phyloP scores from a whole-genome alignment of 1,139 yeast genomes.

The Kodamaea arcana region DNA sequence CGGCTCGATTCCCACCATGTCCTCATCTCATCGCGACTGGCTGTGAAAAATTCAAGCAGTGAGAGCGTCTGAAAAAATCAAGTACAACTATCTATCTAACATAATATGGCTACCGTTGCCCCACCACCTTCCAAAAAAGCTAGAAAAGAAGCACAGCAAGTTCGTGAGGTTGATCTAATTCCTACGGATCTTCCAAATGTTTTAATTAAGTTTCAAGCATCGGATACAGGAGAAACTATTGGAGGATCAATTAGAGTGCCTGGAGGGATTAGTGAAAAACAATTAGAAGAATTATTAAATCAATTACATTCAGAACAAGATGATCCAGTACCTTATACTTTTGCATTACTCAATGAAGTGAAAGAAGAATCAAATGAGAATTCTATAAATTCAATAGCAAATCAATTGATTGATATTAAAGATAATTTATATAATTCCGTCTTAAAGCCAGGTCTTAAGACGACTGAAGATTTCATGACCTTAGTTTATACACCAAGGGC shows the following conservation, averaged over 20 bases:
- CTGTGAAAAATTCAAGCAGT: slow-evolving; percentile 1
- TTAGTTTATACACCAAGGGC: slow-evolving; percentile 93
- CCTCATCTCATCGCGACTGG: slow-evolving; percentile 1
- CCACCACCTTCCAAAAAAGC: slow-evolving; percentile 96
- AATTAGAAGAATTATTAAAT: slow-evolving; percentile 82
- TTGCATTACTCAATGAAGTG: slow-evolving; percentile 51
- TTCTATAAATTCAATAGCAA: slow-evolving; percentile 29
- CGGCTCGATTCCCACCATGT: background rate
- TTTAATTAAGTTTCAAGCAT: slow-evolving; percentile 82
- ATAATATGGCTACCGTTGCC: slow-evolving; percentile 78
- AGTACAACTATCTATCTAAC: slow-evolving; percentile 4
- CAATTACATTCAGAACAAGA: slow-evolving; percentile 62
- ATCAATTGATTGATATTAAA: slow-evolving; percentile 61
- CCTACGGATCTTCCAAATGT: slow-evolving; percentile 87
- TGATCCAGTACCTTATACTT: slow-evolving; percentile 88
- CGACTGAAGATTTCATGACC: slow-evolving; percentile 92
- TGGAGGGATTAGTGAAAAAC: slow-evolving; percentile 80
- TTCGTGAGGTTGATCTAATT: slow-evolving; percentile 66
- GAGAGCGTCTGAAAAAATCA: slow-evolving; percentile 1
- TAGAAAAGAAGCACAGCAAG: slow-evolving; percentile 76
- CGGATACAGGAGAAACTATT: slow-evolving; percentile 86
- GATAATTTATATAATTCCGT: slow-evolving; percentile 76
- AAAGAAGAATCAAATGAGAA: slow-evolving; percentile 30
- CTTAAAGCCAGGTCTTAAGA: slow-evolving; percentile 77
- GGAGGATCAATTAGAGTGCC: slow-evolving; percentile 92